These are phyloP conservation scores for Rhodomyrtus psidioides DNA, from an alignment of 441 rosid genomes.

Conservation along the genomic window DNA sequence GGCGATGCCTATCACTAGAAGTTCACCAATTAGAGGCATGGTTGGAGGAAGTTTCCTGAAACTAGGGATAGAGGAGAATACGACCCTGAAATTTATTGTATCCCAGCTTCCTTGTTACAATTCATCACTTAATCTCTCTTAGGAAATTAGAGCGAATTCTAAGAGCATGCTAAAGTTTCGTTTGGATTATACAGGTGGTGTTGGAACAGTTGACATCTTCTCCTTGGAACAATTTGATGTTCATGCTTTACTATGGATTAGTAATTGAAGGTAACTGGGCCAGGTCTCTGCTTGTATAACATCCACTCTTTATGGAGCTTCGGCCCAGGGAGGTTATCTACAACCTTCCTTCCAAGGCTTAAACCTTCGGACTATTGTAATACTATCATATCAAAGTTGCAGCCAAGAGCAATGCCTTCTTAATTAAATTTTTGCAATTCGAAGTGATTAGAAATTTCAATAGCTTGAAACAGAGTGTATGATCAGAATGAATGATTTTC, in stretches of 20 bases:
- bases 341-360: neutral
- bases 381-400: neutral
- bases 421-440: neutral
- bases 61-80: neutral
- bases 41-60: neutral
- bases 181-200: slow-evolving; percentile 37
- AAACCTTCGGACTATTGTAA: neutral
- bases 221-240: slow-evolving; percentile 81
- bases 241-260: slow-evolving; percentile 70
- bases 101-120: neutral
- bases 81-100: neutral
- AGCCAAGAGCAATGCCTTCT: neutral
- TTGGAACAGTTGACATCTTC: slow-evolving; percentile 82
- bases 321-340: neutral
- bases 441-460: neutral
- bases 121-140: neutral
- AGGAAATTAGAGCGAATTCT: neutral
- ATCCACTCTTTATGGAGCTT: neutral
- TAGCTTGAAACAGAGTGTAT: neutral
- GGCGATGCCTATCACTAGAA: neutral
- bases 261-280: slow-evolving; percentile 55
- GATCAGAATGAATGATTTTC: neutral
- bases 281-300: neutral
- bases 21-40: neutral
- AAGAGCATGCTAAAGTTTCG: slow-evolving; percentile 3